Evolutionary conservation across 805 yeast genomes (phyloP).

Genomic region (Phaffomyces opuntiae): DNA sequence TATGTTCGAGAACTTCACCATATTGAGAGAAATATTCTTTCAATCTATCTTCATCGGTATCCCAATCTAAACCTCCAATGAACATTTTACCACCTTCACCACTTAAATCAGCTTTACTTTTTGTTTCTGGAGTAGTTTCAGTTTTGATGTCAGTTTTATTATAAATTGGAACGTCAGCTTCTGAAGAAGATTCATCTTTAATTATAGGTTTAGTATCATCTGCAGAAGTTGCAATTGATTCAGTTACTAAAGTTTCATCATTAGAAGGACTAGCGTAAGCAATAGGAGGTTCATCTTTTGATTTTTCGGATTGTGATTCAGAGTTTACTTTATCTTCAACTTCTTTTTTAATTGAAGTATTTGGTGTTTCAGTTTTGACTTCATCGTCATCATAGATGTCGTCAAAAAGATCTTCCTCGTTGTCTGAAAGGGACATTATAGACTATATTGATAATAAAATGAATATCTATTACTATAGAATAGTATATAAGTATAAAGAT

Average conservation of each 20-base stretch:
- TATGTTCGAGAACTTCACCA: slow-evolving; percentile 83
- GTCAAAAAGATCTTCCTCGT: slow-evolving; percentile 91
- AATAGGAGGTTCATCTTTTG: background rate
- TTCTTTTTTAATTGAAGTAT: slow-evolving; percentile 5
- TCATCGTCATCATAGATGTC: slow-evolving; percentile 58
- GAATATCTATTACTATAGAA: slow-evolving; percentile 5
- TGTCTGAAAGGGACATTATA: slow-evolving; percentile 50
- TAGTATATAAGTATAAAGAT: background rate
- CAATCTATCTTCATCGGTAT: slow-evolving; percentile 84
- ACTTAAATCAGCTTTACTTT: slow-evolving; percentile 41
- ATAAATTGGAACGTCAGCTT: background rate
- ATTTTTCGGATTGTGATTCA: background rate
- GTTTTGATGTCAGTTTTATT: background rate
- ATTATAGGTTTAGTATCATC: no score
- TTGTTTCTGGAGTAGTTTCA: background rate
- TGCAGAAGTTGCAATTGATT: background rate
- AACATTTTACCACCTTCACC: slow-evolving; percentile 88
- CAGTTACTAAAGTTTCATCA: background rate
- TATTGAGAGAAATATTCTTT: slow-evolving; percentile 76
- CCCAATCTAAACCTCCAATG: slow-evolving; percentile 97
- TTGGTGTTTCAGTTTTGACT: slow-evolving; percentile 13
- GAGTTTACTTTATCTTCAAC: background rate
- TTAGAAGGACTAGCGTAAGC: background rate
- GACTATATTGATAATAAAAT: slow-evolving; percentile 27
- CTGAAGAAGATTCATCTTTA: background rate